Conservation (phyloP, 257 asterid species). For the Scutellaria baicalensis region DNA sequence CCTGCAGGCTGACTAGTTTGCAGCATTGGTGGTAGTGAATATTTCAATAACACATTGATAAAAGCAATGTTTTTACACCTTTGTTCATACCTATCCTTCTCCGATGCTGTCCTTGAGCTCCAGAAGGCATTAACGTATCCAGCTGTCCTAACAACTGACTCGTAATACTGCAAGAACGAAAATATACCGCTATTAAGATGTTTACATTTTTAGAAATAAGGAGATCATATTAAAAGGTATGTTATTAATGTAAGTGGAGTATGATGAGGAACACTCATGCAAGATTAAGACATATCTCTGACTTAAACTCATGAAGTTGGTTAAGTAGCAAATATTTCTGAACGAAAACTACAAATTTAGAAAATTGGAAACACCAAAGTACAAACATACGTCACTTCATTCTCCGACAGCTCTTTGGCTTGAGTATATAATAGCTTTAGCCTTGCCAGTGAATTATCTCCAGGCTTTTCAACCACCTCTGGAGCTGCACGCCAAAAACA, state of each 20-base stretch:
- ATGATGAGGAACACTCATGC: neutral
- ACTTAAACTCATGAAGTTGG: neutral
- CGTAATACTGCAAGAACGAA: constrained; percentile 54
- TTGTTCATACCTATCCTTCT: constrained; percentile 62
- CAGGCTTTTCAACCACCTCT: constrained; percentile 81
- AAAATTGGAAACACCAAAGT: constrained; percentile 3
- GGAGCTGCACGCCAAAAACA: constrained; percentile 54
- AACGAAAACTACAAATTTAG: constrained; percentile 6
- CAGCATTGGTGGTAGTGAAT: neutral
- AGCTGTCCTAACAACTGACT: constrained; percentile 65
- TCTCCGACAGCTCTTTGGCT: constrained; percentile 88
- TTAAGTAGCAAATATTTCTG: neutral
- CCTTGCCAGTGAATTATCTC: constrained; percentile 65
- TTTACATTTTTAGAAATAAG: neutral
- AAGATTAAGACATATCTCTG: neutral
- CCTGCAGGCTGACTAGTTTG: neutral
- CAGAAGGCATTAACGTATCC: constrained; percentile 75
- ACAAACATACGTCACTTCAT: constrained; percentile 56
- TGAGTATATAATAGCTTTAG: constrained; percentile 69
- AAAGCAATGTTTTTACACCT: neutral
- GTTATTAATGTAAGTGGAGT: neutral
- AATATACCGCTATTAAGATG: constrained; percentile 9
- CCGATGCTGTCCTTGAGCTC: constrained; percentile 75
- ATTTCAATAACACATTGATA: neutral
- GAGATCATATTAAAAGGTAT: neutral